phyloP scores from a whole-genome alignment of 495 filamentous ascomycete genomes.

The Filosporella fistucella region DNA sequence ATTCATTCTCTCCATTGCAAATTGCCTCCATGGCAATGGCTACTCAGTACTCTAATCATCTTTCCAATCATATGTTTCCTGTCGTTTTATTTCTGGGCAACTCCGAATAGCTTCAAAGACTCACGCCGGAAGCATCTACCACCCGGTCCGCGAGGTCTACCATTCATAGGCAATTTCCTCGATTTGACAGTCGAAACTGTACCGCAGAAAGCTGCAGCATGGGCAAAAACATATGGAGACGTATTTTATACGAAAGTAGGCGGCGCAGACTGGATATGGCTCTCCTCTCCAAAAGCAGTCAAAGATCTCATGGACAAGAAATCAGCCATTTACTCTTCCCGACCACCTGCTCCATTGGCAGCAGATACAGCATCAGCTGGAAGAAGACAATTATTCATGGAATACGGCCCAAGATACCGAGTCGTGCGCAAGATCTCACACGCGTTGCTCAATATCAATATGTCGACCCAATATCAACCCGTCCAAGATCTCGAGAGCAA shows the following conservation, averaged over 20 bases:
- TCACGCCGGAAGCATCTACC: constrained; percentile 9
- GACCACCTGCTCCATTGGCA: constrained; percentile 16
- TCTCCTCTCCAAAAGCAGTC: constrained; percentile 24
- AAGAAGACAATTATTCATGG: constrained; percentile 30
- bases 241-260: constrained; percentile 28
- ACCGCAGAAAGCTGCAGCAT: constrained; percentile 11
- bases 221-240: constrained; percentile 19
- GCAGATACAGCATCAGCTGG: constrained; percentile 28
- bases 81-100: constrained; percentile 4
- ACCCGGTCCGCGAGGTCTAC: constrained; percentile 13
- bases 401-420: constrained; percentile 30
- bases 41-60: neutral
- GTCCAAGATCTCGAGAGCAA: constrained; percentile 33
- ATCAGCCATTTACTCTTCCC: constrained; percentile 23
- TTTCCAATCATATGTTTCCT: constrained; percentile 1
- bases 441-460: constrained; percentile 12
- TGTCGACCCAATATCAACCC: constrained; percentile 13
- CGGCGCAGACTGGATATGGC: constrained; percentile 20
- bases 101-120: constrained; percentile 13
- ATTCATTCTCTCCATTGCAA: constrained; percentile 1
- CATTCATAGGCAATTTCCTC: constrained; percentile 19
- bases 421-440: constrained; percentile 34
- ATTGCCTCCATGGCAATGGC: constrained; percentile 1
- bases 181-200: constrained; percentile 13
- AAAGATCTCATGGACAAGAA: constrained; percentile 30